phyloP scores from a whole-genome alignment of 352 stramenopile species.

The Phytophthora cajani region DNA sequence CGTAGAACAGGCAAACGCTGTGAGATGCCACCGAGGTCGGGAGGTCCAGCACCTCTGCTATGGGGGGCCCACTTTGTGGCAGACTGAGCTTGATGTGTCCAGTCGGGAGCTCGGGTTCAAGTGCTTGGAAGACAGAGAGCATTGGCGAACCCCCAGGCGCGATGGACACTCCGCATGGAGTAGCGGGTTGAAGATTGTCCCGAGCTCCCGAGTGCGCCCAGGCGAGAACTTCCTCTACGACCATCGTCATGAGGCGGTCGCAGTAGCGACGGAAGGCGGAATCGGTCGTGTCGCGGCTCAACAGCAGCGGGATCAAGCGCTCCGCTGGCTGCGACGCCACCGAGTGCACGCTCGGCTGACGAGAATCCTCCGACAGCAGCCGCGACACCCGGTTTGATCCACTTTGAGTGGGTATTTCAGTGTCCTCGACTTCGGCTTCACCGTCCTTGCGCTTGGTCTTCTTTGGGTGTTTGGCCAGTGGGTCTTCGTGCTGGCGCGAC shows the following conservation, averaged over 20 bases:
- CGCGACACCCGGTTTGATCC: constrained; percentile 8
- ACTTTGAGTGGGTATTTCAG: not conserved
- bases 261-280: constrained; percentile 36
- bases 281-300: constrained; percentile 17
- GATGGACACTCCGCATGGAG: constrained; percentile 19
- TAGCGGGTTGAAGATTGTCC: constrained; percentile 1
- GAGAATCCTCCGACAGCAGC: not conserved
- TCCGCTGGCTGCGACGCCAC: constrained; percentile 23
- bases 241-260: constrained; percentile 42
- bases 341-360: not conserved
- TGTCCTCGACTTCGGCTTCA: constrained; percentile 13
- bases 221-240: constrained; percentile 44
- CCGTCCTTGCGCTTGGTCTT: constrained; percentile 17
- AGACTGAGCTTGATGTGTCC: constrained; percentile 30
- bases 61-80: constrained; percentile 3
- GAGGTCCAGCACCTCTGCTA: constrained; percentile 16
- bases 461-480: constrained; percentile 54
- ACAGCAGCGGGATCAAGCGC: constrained; percentile 20
- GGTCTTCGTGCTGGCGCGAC: constrained; percentile 48
- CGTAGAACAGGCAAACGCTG: constrained; percentile 32
- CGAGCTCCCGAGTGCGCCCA: constrained; percentile 25
- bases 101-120: constrained; percentile 39
- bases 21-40: constrained; percentile 16
- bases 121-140: constrained; percentile 34
- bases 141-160: constrained; percentile 19